Conservation (phyloP, 108 stramenopile species). For the Stephanodiscus triporus region DNA sequence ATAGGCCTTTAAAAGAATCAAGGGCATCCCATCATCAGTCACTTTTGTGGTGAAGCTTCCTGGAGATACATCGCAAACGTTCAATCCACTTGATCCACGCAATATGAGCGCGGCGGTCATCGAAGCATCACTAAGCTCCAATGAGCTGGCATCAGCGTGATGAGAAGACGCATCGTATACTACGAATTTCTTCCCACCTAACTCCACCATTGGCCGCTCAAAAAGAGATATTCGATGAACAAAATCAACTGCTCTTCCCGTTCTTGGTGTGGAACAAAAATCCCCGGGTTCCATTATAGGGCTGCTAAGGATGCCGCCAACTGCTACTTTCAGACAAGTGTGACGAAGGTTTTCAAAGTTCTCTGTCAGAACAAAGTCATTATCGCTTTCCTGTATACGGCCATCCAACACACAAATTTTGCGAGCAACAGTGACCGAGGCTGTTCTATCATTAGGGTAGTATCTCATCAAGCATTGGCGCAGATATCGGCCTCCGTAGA, state of each 20-base stretch:
- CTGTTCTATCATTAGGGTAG: conserved; percentile 81
- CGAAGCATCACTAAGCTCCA: conserved; percentile 82
- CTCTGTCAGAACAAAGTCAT: conserved; percentile 24
- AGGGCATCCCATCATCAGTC: conserved; percentile 42
- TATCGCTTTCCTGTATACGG: conserved; percentile 14
- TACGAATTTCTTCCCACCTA: conserved; percentile 72
- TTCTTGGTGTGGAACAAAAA: conserved; percentile 71
- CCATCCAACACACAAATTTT: conserved; percentile 63
- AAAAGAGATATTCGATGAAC: conserved; percentile 79
- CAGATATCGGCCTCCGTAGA: conserved; percentile 65
- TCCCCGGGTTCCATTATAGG: conserved; percentile 79
- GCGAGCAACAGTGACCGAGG: conserved; percentile 53
- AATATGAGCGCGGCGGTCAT: conserved; percentile 65
- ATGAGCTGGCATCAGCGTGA: conserved; percentile 76
- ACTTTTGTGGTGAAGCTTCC: conserved; percentile 37
- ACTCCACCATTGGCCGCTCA: conserved; percentile 69
- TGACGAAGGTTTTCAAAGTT: conserved; percentile 42
- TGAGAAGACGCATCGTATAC: conserved; percentile 75
- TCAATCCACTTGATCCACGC: conserved; percentile 53
- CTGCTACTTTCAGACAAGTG: conserved; percentile 43
- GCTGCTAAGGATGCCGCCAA: conserved; percentile 55
- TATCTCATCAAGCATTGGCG: conserved; percentile 80
- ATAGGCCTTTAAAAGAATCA: conserved; percentile 34
- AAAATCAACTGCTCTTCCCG: conserved; percentile 83
- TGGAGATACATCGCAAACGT: conserved; percentile 20